A percentile compares a stretch with the other conserved stretches of the same genome.
phyloP scores from a whole-genome alignment of 169 alveolate species.

The Cryptosporidium ryanae region DNA sequence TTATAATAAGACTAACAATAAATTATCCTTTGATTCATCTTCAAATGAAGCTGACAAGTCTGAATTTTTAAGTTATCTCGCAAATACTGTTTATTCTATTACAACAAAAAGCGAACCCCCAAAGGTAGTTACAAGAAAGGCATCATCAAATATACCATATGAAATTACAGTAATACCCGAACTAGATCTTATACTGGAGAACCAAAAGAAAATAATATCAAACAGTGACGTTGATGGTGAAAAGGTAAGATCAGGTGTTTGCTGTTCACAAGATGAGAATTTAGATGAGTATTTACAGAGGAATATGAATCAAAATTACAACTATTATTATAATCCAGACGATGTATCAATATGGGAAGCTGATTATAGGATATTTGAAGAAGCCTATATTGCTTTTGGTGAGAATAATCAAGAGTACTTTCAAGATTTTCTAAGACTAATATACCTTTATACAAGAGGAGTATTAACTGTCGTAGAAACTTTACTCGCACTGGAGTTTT shows the following conservation, averaged over 20 bases:
- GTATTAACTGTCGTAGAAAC: conserved; percentile 72
- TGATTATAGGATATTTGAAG: conserved; percentile 70
- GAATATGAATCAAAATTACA: neutral
- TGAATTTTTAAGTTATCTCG: conserved; percentile 60
- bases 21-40: neutral
- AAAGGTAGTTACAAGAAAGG: conserved; percentile 59
- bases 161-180: conserved; percentile 61
- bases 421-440: conserved; percentile 52
- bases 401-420: conserved; percentile 48
- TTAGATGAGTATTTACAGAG: conserved; percentile 33
- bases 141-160: conserved; percentile 26
- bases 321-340: conserved; percentile 62
- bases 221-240: neutral
- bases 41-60: conserved; percentile 12
- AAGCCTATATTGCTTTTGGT: conserved; percentile 67
- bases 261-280: neutral
- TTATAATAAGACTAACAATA: neutral
- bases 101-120: conserved; percentile 63
- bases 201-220: conserved; percentile 51
- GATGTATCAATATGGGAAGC: conserved; percentile 73
- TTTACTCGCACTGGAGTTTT: conserved; percentile 55
- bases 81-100: conserved; percentile 39
- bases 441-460: conserved; percentile 66
- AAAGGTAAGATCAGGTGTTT: conserved; percentile 1
- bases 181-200: conserved; percentile 37